Evolutionary conservation across 164 flowering plant species (phyloP).

Genomic region (Liriodendron chinense): DNA sequence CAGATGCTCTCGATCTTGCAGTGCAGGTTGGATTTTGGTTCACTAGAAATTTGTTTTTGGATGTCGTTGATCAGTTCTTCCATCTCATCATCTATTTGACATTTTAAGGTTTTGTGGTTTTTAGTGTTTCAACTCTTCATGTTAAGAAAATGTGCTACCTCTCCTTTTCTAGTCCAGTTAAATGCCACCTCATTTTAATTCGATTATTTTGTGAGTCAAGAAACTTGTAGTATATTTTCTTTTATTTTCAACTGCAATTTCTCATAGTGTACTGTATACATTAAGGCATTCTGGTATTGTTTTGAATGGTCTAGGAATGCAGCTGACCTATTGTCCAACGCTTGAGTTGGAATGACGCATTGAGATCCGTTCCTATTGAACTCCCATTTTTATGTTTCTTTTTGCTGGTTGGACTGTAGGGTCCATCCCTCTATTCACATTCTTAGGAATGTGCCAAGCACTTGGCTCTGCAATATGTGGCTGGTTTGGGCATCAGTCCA

Average conservation of each 20-base stretch:
- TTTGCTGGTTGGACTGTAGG: too few relatives aligned
- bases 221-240: background rate
- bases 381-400: too few relatives aligned
- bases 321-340: too few relatives aligned
- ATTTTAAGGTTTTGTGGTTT: background rate
- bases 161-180: background rate
- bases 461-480: too few relatives aligned
- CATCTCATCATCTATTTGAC: background rate
- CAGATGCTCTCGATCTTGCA: constrained; percentile 74
- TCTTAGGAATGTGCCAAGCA: too few relatives aligned
- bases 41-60: background rate
- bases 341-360: too few relatives aligned
- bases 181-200: background rate
- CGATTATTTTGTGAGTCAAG: background rate
- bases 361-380: too few relatives aligned
- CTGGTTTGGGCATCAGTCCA: too few relatives aligned
- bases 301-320: too few relatives aligned
- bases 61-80: background rate
- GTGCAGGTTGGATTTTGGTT: constrained; percentile 45
- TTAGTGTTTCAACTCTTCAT: background rate
- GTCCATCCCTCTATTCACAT: too few relatives aligned
- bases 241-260: background rate
- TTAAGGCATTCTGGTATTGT: too few relatives aligned
- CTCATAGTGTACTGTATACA: background rate
- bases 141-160: background rate